These are phyloP conservation scores for Saccharomyces uvarum DNA, from an alignment of 1,139 yeast genomes.

Conservation along the genomic window DNA sequence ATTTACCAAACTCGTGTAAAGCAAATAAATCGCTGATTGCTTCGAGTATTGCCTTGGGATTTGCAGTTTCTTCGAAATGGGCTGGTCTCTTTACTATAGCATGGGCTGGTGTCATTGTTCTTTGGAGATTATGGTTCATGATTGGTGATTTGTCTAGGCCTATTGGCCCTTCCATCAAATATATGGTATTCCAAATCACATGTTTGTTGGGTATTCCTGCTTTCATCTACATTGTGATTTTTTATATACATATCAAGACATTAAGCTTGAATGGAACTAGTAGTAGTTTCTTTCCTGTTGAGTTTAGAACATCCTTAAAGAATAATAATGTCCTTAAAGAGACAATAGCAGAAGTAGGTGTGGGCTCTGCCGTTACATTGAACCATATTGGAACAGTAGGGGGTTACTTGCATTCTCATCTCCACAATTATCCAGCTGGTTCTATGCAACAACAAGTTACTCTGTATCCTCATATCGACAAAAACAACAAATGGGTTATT, in stretches of 20 bases:
- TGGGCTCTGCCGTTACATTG: slow-evolving; percentile 70
- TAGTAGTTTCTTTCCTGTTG: slow-evolving; percentile 78
- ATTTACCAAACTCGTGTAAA: slow-evolving; percentile 53
- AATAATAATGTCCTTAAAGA: slow-evolving; percentile 63
- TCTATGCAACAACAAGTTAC: slow-evolving; percentile 94
- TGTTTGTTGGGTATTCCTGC: slow-evolving; percentile 64
- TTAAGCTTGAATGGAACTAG: slow-evolving; percentile 77
- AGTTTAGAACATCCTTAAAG: slow-evolving; percentile 69
- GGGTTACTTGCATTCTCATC: slow-evolving; percentile 92
- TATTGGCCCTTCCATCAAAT: slow-evolving; percentile 26
- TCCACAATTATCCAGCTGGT: slow-evolving; percentile 76
- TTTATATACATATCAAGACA: slow-evolving; percentile 67
- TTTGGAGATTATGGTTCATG: slow-evolving; percentile 74
- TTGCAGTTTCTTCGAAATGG: slow-evolving; percentile 89
- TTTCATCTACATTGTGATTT: slow-evolving; percentile 59
- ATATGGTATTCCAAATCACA: slow-evolving; percentile 45
- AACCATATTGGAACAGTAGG: slow-evolving; percentile 84
- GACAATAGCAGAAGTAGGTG: slow-evolving; percentile 75
- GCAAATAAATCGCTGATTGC: slow-evolving; percentile 68
- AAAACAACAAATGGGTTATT: slow-evolving; percentile 75
- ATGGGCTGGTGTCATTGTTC: slow-evolving; percentile 76
- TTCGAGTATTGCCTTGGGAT: slow-evolving; percentile 76
- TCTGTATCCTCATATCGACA: slow-evolving; percentile 82
- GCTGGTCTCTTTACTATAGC: slow-evolving; percentile 89
- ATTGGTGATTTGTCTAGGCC: slow-evolving; percentile 66